Evolutionary conservation across 1,139 yeast genomes (phyloP).

Genomic region (Insectozyma bohioensis): DNA sequence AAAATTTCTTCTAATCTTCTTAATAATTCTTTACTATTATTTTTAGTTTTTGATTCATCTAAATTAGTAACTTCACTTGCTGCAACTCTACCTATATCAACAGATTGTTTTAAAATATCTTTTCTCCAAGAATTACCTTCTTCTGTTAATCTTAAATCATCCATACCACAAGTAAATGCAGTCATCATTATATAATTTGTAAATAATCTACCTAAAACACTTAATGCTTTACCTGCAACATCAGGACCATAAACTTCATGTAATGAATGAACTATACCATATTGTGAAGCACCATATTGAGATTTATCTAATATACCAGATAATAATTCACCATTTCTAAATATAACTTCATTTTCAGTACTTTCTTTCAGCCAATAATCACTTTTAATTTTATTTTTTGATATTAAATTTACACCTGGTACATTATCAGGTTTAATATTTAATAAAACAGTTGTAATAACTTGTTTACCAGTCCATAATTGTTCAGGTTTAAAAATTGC

Average conservation of each 20-base stretch:
- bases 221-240: slow-evolving; percentile 84
- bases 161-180: slow-evolving; percentile 99
- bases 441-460: slow-evolving; percentile 83
- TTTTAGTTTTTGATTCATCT: slow-evolving; percentile 52
- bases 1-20: slow-evolving; percentile 91
- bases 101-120: slow-evolving; percentile 74
- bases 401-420: slow-evolving; percentile 84
- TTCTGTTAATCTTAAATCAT: slow-evolving; percentile 85
- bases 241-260: slow-evolving; percentile 94
- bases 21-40: slow-evolving; percentile 72
- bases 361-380: slow-evolving; percentile 93
- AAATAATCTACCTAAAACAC: slow-evolving; percentile 90
- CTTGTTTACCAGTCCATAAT: slow-evolving; percentile 99
- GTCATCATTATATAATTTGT: slow-evolving; percentile 91
- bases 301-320: slow-evolving; percentile 96
- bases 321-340: slow-evolving; percentile 82
- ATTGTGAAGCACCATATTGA: slow-evolving; percentile 97
- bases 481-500: slow-evolving; percentile 83
- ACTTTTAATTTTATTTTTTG: slow-evolving; percentile 87
- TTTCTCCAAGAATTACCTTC: slow-evolving; percentile 91
- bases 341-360: slow-evolving; percentile 79
- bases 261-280: slow-evolving; percentile 93
- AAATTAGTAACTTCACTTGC: slow-evolving; percentile 94
- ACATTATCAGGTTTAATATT: slow-evolving; percentile 84
- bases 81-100: slow-evolving; percentile 84